Base-by-base conservation (phyloP, 257 asterid genomes). In the Petrea volubilis region DNA sequence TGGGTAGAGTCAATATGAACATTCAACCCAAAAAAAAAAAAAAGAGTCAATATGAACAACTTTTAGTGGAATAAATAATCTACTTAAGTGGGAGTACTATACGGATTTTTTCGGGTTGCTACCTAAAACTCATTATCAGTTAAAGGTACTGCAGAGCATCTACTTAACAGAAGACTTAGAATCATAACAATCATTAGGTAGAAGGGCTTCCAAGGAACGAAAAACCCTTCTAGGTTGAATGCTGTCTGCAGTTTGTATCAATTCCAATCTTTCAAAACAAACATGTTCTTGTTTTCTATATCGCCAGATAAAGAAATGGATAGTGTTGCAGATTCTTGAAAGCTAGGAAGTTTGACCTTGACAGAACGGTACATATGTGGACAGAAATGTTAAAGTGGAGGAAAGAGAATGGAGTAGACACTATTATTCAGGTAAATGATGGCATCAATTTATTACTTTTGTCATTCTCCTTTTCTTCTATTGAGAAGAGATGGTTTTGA, bases 341-440 rank as follows among this genome's bases (percentile, higher is more conserved):
- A 74, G 98, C 98, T 44, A 90, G 99, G 84, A 90, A 95, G 85
- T 92, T 92, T 80, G 99, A 95, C 85, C 91, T 88, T 70, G 96
- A 92, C 65, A 95, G 92, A 84, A 74, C 97, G 3, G 72, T 83
- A 55, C 93, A 88, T 40, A 95, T 95, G 99, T 95, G 99, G 99
- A 82, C 60, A 34, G 99, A 95, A 78, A 95, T 95, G 99, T 84
- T 95, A 74, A 85, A 81, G 74, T 95, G 99, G 99, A 90, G 99
- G 87, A 81, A 80, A 79, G 98, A 90, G 72, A 84, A 90, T 64
- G 85, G 89, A 72, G 94, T 90, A 73, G 98, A 95, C 84, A 75
- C 92, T 50, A 87, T 92, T 70, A 77, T 88, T 70, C 89, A 88
- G 98, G 99, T 94, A 83, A 63, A 58, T 73, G 52, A 41, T 46